These are phyloP conservation scores for Grigorovia jiainica DNA, from an alignment of 805 yeast species.

Conservation along the genomic window DNA sequence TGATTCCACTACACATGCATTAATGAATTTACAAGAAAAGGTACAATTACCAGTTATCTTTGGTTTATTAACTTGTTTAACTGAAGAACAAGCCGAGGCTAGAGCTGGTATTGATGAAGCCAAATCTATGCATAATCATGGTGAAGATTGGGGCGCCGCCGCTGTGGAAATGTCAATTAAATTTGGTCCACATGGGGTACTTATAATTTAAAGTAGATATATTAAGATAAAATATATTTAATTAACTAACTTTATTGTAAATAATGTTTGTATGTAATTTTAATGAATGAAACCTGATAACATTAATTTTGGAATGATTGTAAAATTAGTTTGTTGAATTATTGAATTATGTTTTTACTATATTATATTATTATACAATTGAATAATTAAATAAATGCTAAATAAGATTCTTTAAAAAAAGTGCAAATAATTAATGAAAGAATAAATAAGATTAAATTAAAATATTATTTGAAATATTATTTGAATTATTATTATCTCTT, in stretches of 20 bases:
- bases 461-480: conserved; percentile 3
- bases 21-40: conserved; percentile 72
- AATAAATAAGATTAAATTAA: not conserved
- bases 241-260: not conserved
- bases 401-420: not conserved
- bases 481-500: conserved; percentile 10
- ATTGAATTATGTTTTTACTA: no score
- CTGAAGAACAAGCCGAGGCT: conserved; percentile 86
- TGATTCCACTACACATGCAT: conserved; percentile 74
- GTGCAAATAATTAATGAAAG: not conserved
- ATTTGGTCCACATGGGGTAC: conserved; percentile 23
- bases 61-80: conserved; percentile 87
- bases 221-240: not conserved
- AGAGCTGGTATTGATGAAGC: conserved; percentile 82
- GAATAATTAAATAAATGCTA: not conserved
- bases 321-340: no score
- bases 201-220: not conserved
- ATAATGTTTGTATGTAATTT: no score
- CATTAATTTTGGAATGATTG: no score
- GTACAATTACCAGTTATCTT: conserved; percentile 75
- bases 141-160: conserved; percentile 98
- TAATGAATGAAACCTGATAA: no score
- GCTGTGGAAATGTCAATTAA: conserved; percentile 88
- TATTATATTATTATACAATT: no score
- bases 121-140: conserved; percentile 75